Evolutionary conservation across 148 eudicot species (phyloP).

Genomic region (Agrostemma githago): DNA sequence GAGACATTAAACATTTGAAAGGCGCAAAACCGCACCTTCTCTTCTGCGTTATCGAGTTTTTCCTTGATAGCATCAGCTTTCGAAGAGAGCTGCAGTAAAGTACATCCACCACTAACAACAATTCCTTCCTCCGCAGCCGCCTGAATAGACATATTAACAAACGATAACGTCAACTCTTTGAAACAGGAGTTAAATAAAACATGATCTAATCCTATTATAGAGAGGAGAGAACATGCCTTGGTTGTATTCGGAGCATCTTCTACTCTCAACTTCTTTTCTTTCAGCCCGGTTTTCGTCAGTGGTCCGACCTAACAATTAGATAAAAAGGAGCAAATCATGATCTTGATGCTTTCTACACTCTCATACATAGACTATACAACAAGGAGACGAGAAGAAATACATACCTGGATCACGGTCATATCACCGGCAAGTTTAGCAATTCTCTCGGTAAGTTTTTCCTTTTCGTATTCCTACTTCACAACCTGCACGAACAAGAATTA

Average conservation of each 20-base stretch:
- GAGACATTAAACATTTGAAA: not conserved
- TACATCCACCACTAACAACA: constrained; percentile 49
- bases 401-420: constrained; percentile 90
- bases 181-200: not conserved
- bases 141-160: constrained; percentile 27
- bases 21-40: constrained; percentile 47
- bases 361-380: not conserved
- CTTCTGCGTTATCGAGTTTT: constrained; percentile 65
- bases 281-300: constrained; percentile 88
- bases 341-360: not conserved
- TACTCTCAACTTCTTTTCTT: constrained; percentile 91
- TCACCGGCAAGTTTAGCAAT: constrained; percentile 95
- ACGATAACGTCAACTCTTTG: not conserved
- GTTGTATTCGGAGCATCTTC: constrained; percentile 98
- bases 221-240: constrained; percentile 38
- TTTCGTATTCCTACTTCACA: constrained; percentile 51
- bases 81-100: no score
- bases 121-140: constrained; percentile 99
- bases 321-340: not conserved
- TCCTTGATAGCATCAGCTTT: constrained; percentile 36
- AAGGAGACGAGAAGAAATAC: not conserved
- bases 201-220: not conserved
- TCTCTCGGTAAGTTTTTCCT: constrained; percentile 87
- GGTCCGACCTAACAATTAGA: constrained; percentile 67
- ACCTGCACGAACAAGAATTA: not conserved